Conservation (phyloP, 2,329 filamentous ascomycete species). For the Stemphylium lycopersici region DNA sequence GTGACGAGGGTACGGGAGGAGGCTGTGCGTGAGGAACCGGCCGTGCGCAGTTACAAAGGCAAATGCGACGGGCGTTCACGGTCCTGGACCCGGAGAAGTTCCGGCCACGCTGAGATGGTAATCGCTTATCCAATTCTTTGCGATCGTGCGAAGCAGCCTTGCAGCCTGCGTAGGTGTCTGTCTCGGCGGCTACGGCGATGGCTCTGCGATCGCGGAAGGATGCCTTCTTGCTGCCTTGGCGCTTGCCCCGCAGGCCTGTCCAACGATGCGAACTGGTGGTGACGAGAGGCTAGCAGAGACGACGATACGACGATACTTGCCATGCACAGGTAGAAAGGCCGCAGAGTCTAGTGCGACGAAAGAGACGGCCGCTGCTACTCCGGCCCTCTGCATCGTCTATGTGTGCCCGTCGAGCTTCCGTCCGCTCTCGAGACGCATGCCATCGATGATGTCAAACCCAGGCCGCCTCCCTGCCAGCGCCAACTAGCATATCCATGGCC, state of each 20-base stretch:
- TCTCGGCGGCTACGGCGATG: background rate
- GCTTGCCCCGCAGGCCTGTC: constrained; percentile 23
- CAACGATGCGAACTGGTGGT: constrained; percentile 16
- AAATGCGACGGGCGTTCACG: constrained; percentile 26
- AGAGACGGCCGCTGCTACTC: background rate
- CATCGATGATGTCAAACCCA: constrained; percentile 32
- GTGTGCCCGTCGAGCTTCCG: constrained; percentile 20
- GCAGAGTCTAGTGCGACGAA: background rate
- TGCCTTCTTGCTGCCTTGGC: constrained; percentile 24
- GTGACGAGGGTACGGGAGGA: constrained; percentile 33
- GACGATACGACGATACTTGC: background rate
- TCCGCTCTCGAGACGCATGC: constrained; percentile 2
- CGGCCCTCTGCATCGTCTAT: constrained; percentile 7
- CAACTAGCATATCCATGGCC: constrained; percentile 10
- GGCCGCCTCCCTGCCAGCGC: constrained; percentile 6
- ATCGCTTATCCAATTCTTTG: constrained; percentile 29
- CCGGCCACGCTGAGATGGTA: constrained; percentile 17
- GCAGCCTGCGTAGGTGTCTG: background rate
- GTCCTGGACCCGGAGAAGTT: constrained; percentile 21
- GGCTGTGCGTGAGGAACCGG: constrained; percentile 36
- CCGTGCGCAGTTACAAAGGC: constrained; percentile 36
- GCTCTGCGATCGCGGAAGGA: constrained; percentile 9
- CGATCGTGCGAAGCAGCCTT: constrained; percentile 19
- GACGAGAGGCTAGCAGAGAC: background rate
- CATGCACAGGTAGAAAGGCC: too few species aligned